Evolutionary conservation across 1,284 basidiomycete genomes (phyloP).

Genomic region (Polyporus tsugae): DNA sequence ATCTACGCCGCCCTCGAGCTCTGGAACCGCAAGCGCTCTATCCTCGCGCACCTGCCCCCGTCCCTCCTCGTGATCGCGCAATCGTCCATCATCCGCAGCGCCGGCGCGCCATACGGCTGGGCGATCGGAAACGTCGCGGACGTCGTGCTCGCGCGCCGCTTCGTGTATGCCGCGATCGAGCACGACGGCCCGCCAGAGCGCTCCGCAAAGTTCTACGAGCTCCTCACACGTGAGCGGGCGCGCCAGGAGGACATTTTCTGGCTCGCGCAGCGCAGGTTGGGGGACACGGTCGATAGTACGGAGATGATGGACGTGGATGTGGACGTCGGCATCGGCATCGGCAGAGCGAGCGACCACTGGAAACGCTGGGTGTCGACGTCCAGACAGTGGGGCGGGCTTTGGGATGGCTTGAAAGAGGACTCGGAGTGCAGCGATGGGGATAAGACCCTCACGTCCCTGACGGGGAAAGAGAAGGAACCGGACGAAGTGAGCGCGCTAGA

Average conservation of each 20-base stretch:
- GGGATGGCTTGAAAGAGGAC: background rate
- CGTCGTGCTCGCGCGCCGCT: slow-evolving; percentile 39
- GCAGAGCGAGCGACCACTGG: too few relatives aligned
- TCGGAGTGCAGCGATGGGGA: background rate
- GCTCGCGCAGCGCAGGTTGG: background rate
- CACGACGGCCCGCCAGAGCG: slow-evolving; percentile 15
- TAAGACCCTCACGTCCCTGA: background rate
- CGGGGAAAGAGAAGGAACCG: background rate
- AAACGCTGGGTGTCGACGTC: background rate
- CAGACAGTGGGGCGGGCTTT: background rate
- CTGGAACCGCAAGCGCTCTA: background rate
- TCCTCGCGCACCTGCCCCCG: slow-evolving; percentile 31
- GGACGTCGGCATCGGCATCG: background rate
- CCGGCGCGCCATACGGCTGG: slow-evolving; percentile 25
- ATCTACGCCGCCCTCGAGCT: slow-evolving; percentile 2
- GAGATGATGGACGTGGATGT: background rate
- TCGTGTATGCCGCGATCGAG: slow-evolving; percentile 39
- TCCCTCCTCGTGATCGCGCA: slow-evolving; percentile 35
- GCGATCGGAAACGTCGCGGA: slow-evolving; percentile 39
- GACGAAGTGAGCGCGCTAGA: slow-evolving; percentile 12
- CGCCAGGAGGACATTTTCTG: background rate
- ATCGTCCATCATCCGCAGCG: slow-evolving; percentile 36
- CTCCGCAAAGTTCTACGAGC: background rate
- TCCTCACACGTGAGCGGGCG: slow-evolving; percentile 7
- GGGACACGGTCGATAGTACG: background rate